Percentiles rank a stretch among this genome's conserved stretches.
phyloP scores from a whole-genome alignment of 192 early-diverging fungal genomes.

The Coemansia sp. region DNA sequence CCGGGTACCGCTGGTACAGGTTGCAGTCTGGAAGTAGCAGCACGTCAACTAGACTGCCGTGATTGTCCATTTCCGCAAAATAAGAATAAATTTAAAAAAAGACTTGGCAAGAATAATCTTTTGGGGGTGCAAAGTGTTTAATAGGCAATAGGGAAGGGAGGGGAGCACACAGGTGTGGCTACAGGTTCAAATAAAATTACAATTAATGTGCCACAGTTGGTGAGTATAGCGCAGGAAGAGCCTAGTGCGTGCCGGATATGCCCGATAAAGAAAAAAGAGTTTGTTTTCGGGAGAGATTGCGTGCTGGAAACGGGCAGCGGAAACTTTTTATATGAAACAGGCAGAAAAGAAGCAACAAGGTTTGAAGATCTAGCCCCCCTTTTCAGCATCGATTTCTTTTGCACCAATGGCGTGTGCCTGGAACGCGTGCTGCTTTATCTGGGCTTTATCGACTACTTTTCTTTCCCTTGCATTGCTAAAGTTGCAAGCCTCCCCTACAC shows the following conservation, averaged over 20 bases:
- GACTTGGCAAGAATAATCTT: constrained; percentile 3
- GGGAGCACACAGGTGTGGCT: neutral
- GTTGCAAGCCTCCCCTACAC: too few relatives aligned
- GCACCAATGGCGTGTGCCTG: constrained; percentile 1
- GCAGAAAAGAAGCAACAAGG: neutral
- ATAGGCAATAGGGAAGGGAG: neutral
- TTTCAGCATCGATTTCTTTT: constrained; percentile 6
- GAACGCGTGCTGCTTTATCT: neutral
- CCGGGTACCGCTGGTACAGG: constrained; percentile 51
- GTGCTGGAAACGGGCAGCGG: neutral
- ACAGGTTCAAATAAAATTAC: constrained; percentile 2
- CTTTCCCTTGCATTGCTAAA: neutral
- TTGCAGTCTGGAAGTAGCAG: constrained; percentile 46
- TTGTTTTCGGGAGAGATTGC: too few relatives aligned
- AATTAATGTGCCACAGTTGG: neutral
- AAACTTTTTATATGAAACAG: neutral
- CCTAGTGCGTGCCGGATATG: neutral
- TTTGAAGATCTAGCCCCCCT: neutral
- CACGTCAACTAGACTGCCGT: constrained; percentile 41
- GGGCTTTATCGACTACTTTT: neutral
- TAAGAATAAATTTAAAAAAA: constrained; percentile 1
- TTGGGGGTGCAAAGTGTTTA: neutral
- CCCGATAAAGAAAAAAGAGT: neutral
- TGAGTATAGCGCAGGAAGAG: neutral
- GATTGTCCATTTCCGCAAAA: constrained; percentile 32